Conservation (phyloP, 257 asterid genomes). For the Nicotiana benthamiana region DNA sequence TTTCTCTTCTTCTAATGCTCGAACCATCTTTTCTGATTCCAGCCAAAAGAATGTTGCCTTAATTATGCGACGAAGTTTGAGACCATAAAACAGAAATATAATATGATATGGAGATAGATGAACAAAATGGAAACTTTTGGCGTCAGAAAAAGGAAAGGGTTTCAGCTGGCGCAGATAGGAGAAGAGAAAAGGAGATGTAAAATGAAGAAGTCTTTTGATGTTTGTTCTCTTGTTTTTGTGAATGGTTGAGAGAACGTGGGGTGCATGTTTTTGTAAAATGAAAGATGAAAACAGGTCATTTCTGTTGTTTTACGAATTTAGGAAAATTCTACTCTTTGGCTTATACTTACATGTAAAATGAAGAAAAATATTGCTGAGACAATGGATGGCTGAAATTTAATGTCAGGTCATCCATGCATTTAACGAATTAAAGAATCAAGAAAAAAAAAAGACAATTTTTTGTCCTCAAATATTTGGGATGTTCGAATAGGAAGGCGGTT, state of each 20-base stretch:
- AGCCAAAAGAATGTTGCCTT: background rate
- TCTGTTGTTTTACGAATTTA: background rate
- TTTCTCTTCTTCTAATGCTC: slow-evolving; percentile 41
- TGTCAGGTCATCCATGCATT: too few species aligned
- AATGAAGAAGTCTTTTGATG: background rate
- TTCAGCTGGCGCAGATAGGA: background rate
- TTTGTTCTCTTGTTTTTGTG: slow-evolving; percentile 12
- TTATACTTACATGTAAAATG: background rate
- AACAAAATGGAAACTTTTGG: background rate
- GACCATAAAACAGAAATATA: background rate
- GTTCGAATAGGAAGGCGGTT: background rate
- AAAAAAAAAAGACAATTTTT: background rate
- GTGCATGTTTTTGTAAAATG: slow-evolving; percentile 22
- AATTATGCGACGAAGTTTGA: background rate
- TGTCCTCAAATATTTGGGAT: background rate
- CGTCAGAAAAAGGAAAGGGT: background rate
- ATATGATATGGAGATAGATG: background rate
- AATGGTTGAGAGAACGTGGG: slow-evolving; percentile 21
- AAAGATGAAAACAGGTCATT: slow-evolving; percentile 8
- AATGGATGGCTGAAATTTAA: background rate
- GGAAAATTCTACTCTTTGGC: background rate
- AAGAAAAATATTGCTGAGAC: background rate
- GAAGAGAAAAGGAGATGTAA: background rate
- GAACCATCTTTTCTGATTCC: slow-evolving; percentile 28
- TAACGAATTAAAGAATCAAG: too few species aligned